Conservation (phyloP, 371 early-diverging fungal genomes). For the Sporodiniella umbellata region DNA sequence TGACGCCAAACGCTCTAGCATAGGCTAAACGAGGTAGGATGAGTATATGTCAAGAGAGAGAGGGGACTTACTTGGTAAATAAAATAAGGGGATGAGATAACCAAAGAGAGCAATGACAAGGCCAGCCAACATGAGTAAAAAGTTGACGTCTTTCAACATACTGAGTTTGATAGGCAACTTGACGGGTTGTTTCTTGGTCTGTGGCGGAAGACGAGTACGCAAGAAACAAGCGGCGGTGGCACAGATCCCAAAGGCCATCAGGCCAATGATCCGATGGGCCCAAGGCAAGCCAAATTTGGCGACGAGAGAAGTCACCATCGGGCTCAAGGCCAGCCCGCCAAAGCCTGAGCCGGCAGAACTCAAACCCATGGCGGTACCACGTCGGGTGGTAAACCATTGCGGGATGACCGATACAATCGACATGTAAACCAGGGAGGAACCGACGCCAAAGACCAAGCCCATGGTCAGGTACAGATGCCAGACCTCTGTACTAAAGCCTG, state of each 20-base stretch:
- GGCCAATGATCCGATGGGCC: slow-evolving; percentile 36
- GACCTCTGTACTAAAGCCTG: slow-evolving; percentile 40
- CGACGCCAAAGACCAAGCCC: slow-evolving; percentile 49
- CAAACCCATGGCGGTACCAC: slow-evolving; percentile 59
- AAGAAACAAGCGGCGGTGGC: slow-evolving; percentile 23
- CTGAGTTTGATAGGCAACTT: slow-evolving; percentile 23
- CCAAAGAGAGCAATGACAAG: slow-evolving; percentile 32
- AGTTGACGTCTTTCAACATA: slow-evolving; percentile 24
- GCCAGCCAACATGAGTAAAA: slow-evolving; percentile 29
- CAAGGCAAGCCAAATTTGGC: slow-evolving; percentile 30
- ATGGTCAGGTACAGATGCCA: slow-evolving; percentile 61
- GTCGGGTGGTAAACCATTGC: slow-evolving; percentile 56
- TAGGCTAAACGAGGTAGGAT: slow-evolving; percentile 18
- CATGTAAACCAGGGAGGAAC: slow-evolving; percentile 38
- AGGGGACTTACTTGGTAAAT: slow-evolving; percentile 31
- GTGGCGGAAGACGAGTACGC: slow-evolving; percentile 29
- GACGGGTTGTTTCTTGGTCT: slow-evolving; percentile 11
- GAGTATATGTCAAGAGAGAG: not conserved
- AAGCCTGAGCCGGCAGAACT: slow-evolving; percentile 74
- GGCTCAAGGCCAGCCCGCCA: slow-evolving; percentile 57
- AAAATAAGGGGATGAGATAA: slow-evolving; percentile 31
- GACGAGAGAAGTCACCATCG: slow-evolving; percentile 44
- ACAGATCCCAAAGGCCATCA: slow-evolving; percentile 37
- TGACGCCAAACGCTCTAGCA: slow-evolving; percentile 22
- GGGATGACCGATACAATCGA: slow-evolving; percentile 35